Evolutionary conservation across 2,329 filamentous ascomycete genomes (phyloP).

Genomic region (Sordariomycetes sp.): DNA sequence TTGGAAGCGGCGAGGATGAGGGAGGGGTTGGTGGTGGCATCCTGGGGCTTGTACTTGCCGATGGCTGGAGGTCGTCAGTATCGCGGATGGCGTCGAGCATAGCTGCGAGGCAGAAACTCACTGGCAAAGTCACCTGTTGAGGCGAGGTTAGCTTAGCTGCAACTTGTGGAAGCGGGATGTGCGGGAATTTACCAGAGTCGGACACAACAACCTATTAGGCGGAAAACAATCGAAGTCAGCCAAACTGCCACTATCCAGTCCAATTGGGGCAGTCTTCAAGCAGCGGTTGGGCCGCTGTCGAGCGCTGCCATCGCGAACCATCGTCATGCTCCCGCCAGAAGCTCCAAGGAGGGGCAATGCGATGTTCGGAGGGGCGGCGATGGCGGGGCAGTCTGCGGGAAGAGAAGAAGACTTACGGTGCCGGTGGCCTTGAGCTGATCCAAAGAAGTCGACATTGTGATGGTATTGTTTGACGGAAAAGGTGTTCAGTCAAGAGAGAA

Average conservation of each 20-base stretch:
- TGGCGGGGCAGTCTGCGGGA: conserved; percentile 10
- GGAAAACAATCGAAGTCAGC: conserved; percentile 3
- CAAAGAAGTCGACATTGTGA: conserved; percentile 73
- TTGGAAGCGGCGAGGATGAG: conserved; percentile 97
- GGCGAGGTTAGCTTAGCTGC: conserved; percentile 20
- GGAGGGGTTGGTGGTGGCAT: conserved; percentile 99
- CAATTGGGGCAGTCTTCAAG: no score
- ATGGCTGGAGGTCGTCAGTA: conserved; percentile 54
- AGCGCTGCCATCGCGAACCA: background rate
- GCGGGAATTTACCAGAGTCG: conserved; percentile 71
- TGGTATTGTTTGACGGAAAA: conserved; percentile 4
- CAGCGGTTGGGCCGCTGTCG: background rate
- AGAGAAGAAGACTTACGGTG: conserved; percentile 60
- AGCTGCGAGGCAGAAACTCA: conserved; percentile 35
- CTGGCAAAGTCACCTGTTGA: conserved; percentile 64
- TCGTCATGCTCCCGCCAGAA: background rate
- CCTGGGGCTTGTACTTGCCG: conserved; percentile 99
- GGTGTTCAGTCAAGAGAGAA: conserved; percentile 1
- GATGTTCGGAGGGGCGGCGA: conserved; percentile 20
- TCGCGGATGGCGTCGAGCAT: background rate
- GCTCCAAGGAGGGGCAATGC: conserved; percentile 5
- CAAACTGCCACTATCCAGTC: no score
- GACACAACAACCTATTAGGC: conserved; percentile 76
- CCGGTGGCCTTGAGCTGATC: conserved; percentile 95
- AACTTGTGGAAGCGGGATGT: conserved; percentile 8